Evolutionary conservation across 1,139 yeast species (phyloP).

Genomic region (Meyerozyma athensensis): DNA sequence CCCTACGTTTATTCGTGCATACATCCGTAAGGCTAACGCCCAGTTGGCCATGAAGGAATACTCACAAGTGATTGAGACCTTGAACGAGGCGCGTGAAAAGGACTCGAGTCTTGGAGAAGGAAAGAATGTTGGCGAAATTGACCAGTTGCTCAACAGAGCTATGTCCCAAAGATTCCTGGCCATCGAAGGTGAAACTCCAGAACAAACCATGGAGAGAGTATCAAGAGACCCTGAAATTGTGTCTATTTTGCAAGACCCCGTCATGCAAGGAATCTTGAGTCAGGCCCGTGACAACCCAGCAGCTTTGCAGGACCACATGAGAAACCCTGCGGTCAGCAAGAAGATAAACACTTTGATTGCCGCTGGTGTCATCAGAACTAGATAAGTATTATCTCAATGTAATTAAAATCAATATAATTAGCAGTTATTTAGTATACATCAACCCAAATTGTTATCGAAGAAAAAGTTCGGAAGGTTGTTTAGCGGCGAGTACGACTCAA

Average conservation of each 20-base stretch:
- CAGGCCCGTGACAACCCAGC: constrained; percentile 97
- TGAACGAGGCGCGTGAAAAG: constrained; percentile 69
- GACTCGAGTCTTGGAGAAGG: constrained; percentile 58
- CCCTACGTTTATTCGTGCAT: constrained; percentile 87
- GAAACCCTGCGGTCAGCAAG: constrained; percentile 85
- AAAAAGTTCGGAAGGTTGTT: constrained; percentile 35
- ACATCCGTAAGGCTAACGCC: constrained; percentile 94
- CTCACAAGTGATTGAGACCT: constrained; percentile 75
- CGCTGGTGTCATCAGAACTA: constrained; percentile 94
- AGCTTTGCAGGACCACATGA: constrained; percentile 96
- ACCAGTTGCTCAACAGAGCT: constrained; percentile 76
- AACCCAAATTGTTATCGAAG: constrained; percentile 32
- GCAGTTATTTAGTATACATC: constrained; percentile 2
- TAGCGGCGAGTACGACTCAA: constrained; percentile 13
- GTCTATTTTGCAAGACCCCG: constrained; percentile 88
- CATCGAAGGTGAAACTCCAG: constrained; percentile 88
- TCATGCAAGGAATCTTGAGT: constrained; percentile 90
- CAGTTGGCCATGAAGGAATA: constrained; percentile 88
- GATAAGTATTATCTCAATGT: constrained; percentile 34
- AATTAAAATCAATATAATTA: not conserved
- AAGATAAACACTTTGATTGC: constrained; percentile 90
- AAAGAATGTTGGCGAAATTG: constrained; percentile 71
- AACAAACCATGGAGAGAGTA: constrained; percentile 88
- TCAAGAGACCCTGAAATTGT: constrained; percentile 93
- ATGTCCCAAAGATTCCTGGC: constrained; percentile 72